These are phyloP conservation scores for Suillus subalutaceus DNA, from an alignment of 768 basidiomycete species.

Conservation along the genomic window DNA sequence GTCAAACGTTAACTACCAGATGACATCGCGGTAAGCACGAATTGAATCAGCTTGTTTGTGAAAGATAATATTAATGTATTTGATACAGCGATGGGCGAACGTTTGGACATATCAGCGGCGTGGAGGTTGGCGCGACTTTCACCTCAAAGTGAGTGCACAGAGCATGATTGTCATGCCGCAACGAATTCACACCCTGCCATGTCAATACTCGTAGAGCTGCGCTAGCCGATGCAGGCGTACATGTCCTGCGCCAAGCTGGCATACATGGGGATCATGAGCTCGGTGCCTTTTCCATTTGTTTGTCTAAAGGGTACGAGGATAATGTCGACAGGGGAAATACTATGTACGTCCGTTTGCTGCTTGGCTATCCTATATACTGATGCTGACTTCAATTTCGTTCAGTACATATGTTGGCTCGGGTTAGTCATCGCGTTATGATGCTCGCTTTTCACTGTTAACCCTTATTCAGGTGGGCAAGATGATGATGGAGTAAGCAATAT, in stretches of 20 bases:
- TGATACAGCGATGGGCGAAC: conserved; percentile 15
- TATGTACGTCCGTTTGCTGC: conserved; percentile 32
- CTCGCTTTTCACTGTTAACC: background rate
- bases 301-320: conserved; percentile 46
- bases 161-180: background rate
- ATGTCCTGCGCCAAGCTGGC: conserved; percentile 37
- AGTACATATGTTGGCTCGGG: conserved; percentile 40
- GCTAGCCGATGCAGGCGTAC: conserved; percentile 34
- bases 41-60: too few species aligned
- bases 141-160: conserved; percentile 16
- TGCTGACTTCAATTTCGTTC: background rate
- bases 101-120: conserved; percentile 35
- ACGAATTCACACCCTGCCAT: background rate
- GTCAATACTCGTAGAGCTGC: conserved; percentile 18
- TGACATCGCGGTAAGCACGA: background rate
- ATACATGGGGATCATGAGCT: conserved; percentile 39
- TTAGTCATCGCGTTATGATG: conserved; percentile 5
- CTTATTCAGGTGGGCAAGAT: conserved; percentile 28
- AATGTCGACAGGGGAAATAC: conserved; percentile 39
- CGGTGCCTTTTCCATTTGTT: conserved; percentile 44
- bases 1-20: background rate
- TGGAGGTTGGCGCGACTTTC: conserved; percentile 27
- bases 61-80: background rate
- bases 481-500: conserved; percentile 13
- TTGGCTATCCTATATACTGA: conserved; percentile 5